A percentile compares a stretch with the other conserved stretches of the same genome.
phyloP scores from a whole-genome alignment of 2,329 filamentous ascomycete genomes.

The Trichoderma sp. region DNA sequence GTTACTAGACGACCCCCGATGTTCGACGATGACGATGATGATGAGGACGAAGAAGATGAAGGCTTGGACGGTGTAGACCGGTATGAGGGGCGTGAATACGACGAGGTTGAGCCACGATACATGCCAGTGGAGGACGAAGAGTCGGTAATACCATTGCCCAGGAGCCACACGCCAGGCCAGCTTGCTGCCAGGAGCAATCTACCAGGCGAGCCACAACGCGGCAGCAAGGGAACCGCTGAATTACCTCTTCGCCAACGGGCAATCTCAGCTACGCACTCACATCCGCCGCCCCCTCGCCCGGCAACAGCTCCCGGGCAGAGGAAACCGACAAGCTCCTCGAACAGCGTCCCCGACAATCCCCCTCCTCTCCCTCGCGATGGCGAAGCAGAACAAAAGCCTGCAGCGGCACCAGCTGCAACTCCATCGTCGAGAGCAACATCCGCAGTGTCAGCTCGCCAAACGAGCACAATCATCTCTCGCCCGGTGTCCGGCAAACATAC shows the following conservation, averaged over 20 bases:
- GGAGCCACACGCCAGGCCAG: slow-evolving; percentile 63
- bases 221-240: slow-evolving; percentile 43
- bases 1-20: slow-evolving; percentile 28
- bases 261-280: slow-evolving; percentile 46
- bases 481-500: slow-evolving; percentile 43
- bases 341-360: slow-evolving; percentile 36
- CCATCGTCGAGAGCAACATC: slow-evolving; percentile 26
- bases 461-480: slow-evolving; percentile 25
- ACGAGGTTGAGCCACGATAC: slow-evolving; percentile 22
- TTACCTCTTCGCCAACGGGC: slow-evolving; percentile 54
- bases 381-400: slow-evolving; percentile 16
- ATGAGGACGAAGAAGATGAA: slow-evolving; percentile 35
- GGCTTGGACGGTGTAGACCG: background rate
- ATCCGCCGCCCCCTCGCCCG: slow-evolving; percentile 30
- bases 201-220: slow-evolving; percentile 45
- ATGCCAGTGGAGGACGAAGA: background rate
- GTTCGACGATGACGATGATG: slow-evolving; percentile 36
- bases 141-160: slow-evolving; percentile 39
- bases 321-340: slow-evolving; percentile 29
- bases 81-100: background rate
- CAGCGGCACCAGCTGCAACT: slow-evolving; percentile 8
- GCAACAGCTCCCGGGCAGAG: slow-evolving; percentile 27
- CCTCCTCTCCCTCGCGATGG: slow-evolving; percentile 37
- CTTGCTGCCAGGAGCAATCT: slow-evolving; percentile 56
- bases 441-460: slow-evolving; percentile 23